Evolutionary conservation across 2,329 filamentous ascomycete genomes (phyloP), one percentile per base, ranked within the genome.

Genomic region (Xylaria polymorpha): DNA sequence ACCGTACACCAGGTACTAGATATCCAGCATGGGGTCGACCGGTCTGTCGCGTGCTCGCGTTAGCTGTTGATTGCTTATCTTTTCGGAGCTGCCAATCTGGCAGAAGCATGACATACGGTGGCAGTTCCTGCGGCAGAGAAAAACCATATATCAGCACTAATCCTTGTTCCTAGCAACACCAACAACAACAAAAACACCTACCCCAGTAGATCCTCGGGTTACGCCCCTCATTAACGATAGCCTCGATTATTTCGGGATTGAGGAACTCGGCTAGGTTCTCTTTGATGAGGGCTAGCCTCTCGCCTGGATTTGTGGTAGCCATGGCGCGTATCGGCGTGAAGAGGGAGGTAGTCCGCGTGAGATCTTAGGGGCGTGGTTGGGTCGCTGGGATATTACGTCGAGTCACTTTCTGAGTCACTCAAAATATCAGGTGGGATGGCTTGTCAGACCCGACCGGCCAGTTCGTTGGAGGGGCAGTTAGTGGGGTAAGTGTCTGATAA

Each of bases 11-110:
- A 6, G 94, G 91, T 10, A 96, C 92, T 71, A 97, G 93, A 86
- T 97, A 97, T 74, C 93, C 94, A 79, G 90, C 92, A 81, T 98
- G 94, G 64, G 94, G 94, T 69, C 91, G 87, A n/a, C 94, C 94
- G 39, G 70, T 0, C 94, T 97, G 43, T 66, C 22, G 18, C 50
- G 44, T 59, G 7, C 14, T 57, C 48, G n/a, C 29, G 67, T 71
- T 51, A 70, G 64, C 64, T 18, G 18, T 35, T 4, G 35, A n/a
- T 25, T 41, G 46, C 9, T 6, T 18, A 25, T 41, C n/a, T 37
- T n/a, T 15, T 39, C 22, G 6, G 25, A 44, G 22, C 35, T 20
- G 37, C 22, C 22, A 20, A 29, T 6, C 39, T 51, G 7, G 37
- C 46, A 44, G 15, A 44, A 32, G 20, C 1, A 41, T 90, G 87